Evolutionary conservation across 768 basidiomycete species (phyloP).

Genomic region (Tricholoma terreum): DNA sequence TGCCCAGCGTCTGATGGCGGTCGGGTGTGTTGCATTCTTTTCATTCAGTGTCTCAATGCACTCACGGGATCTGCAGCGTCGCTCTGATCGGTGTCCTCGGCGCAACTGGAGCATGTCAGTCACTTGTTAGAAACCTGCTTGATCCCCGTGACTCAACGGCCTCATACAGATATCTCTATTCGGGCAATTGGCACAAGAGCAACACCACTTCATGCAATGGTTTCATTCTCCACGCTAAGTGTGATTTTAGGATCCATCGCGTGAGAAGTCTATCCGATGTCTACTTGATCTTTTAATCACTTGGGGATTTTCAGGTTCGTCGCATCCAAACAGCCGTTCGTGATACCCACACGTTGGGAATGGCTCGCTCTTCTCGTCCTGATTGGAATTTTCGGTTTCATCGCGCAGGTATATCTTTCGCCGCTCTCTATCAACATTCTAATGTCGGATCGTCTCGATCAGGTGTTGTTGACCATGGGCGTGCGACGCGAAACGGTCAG

Average conservation of each 20-base stretch:
- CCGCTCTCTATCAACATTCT: no score
- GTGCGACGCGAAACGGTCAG: constrained; percentile 6
- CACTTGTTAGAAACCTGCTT: neutral
- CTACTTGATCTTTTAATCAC: neutral
- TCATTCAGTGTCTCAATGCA: neutral
- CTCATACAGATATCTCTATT: constrained; percentile 33
- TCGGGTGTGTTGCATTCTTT: constrained; percentile 39
- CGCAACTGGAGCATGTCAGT: constrained; percentile 63
- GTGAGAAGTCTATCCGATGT: neutral
- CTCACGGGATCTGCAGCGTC: constrained; percentile 34
- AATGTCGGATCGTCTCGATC: neutral
- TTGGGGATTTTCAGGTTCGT: constrained; percentile 36
- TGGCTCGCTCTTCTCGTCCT: constrained; percentile 44
- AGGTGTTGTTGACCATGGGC: constrained; percentile 5
- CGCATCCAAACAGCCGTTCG: constrained; percentile 31
- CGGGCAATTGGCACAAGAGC: constrained; percentile 74
- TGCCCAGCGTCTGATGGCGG: constrained; percentile 51
- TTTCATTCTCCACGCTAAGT: constrained; percentile 35
- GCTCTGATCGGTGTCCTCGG: constrained; percentile 62
- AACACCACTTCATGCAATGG: constrained; percentile 58
- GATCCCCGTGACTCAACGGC: neutral
- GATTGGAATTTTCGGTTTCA: constrained; percentile 49
- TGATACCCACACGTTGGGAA: constrained; percentile 40
- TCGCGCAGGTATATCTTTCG: constrained; percentile 37
- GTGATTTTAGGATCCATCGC: neutral